Percentiles rank a stretch among this genome's conserved stretches.
Evolutionary conservation across 306 rosid genomes (phyloP).

Genomic region (Cicer yamashitae): DNA sequence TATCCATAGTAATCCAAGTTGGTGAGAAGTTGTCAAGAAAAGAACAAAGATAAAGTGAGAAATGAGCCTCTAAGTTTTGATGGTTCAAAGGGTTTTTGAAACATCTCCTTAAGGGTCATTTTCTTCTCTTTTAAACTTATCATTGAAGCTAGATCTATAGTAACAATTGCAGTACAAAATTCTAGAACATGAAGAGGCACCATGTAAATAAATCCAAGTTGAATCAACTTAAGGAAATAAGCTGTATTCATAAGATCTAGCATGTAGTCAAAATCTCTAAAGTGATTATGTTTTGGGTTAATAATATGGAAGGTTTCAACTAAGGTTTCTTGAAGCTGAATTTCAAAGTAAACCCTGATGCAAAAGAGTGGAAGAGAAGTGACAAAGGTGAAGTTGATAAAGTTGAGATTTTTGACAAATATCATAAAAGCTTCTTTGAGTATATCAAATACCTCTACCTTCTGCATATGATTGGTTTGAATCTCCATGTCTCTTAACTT

Average conservation of each 20-base stretch:
- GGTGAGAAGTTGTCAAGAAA: slow-evolving; percentile 42
- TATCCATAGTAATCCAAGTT: slow-evolving; percentile 46
- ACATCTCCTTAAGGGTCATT: slow-evolving; percentile 47
- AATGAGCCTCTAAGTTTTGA: slow-evolving; percentile 47
- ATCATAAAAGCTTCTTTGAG: slow-evolving; percentile 45
- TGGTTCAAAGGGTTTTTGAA: slow-evolving; percentile 24
- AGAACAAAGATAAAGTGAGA: slow-evolving; percentile 44
- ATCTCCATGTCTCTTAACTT: slow-evolving; percentile 41
- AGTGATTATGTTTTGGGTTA: not conserved
- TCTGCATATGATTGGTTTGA: slow-evolving; percentile 42
- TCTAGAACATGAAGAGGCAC: slow-evolving; percentile 48
- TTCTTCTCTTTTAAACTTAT: slow-evolving; percentile 41
- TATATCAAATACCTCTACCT: slow-evolving; percentile 49
- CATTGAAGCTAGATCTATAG: slow-evolving; percentile 51
- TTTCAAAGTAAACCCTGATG: slow-evolving; percentile 53
- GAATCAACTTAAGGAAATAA: slow-evolving; percentile 34
- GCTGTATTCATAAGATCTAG: not conserved
- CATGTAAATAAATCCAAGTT: slow-evolving; percentile 43
- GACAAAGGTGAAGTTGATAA: slow-evolving; percentile 53
- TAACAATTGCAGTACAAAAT: slow-evolving; percentile 39
- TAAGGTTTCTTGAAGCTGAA: slow-evolving; percentile 46
- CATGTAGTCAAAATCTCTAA: not conserved
- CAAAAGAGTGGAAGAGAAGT: slow-evolving; percentile 60
- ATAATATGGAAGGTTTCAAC: slow-evolving; percentile 38
- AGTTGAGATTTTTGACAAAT: slow-evolving; percentile 49